Evolutionary conservation across 2,329 filamentous ascomycete genomes (phyloP), one percentile per base, ranked within the genome.

Genomic region (Pleoardoris graminearum): DNA sequence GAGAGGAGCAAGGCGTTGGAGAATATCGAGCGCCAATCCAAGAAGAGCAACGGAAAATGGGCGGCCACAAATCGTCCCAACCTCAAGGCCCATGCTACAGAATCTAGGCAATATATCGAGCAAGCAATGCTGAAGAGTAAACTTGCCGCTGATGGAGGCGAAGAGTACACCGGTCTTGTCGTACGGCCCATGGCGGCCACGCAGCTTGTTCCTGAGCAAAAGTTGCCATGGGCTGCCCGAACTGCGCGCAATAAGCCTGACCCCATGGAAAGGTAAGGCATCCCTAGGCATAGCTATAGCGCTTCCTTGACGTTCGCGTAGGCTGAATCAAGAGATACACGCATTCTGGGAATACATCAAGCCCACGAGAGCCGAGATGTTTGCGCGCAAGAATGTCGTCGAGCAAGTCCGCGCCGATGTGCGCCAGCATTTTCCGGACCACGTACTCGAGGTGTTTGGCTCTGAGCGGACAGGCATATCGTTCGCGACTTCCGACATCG

Each of bases 391-490:
- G 46, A 62, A 68, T 3, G 53, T 78, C 14, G 61, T 70, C 21
- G 53, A 71, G 7, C 67, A 74, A 50, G 61, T 67, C 48, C 59
- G 50, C 42, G 65, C 27, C 7, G 51, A 62, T 22, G 55, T 62
- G 10, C 54, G 37, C 45, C 1, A 51, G 3, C 16, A 7, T n/a
- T 32, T 76, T 41, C 57, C 67, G 56, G 41, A 58, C 16, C 53
- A 63, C 19, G 36, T 42, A 8, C 70, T 76, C 6, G 73, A 80
- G 51, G 54, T 81, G 2, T 80, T 82, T 52, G 84, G 84, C 16
- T 85, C 83, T 7, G 74, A 80, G 50, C 66, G 69, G 10, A 84
- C 78, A 12, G 80, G 81, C 7, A 68, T 85, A 30, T 77, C 79
- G 0, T 63, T 79, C 48, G 75, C 79, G 23, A 73, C 75, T 35